Conservation (phyloP, 805 yeast species). For the Saccharomyces mikatae region DNA sequence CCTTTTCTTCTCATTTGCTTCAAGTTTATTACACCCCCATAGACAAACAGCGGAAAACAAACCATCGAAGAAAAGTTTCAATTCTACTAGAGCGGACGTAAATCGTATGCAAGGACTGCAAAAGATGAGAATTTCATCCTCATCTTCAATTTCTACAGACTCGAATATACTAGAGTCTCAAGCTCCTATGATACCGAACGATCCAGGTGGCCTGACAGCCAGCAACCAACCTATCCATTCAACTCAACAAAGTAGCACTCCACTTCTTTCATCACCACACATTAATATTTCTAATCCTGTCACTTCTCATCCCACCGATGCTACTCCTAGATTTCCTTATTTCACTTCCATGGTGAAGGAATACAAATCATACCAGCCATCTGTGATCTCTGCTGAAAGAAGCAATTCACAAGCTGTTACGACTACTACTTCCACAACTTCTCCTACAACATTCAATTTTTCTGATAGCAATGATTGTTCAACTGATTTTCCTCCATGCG, state of each 20-base stretch:
- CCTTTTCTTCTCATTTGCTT: constrained; percentile 7
- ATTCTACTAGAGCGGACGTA: neutral
- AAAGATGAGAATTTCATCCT: neutral
- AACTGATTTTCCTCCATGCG: neutral
- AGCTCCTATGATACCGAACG: neutral
- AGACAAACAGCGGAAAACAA: neutral
- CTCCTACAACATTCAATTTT: neutral
- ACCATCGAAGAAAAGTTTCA: neutral
- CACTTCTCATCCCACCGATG: neutral
- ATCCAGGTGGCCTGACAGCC: neutral
- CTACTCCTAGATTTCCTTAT: constrained; percentile 6
- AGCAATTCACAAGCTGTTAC: constrained; percentile 20
- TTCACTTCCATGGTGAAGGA: constrained; percentile 18
- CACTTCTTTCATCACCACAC: neutral
- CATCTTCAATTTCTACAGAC: neutral
- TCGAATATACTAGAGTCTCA: neutral
- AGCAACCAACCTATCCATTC: neutral
- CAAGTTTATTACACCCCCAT: neutral
- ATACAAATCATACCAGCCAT: constrained; percentile 19
- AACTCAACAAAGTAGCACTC: neutral
- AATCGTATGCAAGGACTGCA: neutral
- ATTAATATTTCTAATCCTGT: neutral
- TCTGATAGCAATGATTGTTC: neutral
- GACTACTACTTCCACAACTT: constrained; percentile 12
- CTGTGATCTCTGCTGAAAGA: constrained; percentile 15